Evolutionary conservation across 805 yeast species (phyloP).

Genomic region (Brettanomyces custersianus): DNA sequence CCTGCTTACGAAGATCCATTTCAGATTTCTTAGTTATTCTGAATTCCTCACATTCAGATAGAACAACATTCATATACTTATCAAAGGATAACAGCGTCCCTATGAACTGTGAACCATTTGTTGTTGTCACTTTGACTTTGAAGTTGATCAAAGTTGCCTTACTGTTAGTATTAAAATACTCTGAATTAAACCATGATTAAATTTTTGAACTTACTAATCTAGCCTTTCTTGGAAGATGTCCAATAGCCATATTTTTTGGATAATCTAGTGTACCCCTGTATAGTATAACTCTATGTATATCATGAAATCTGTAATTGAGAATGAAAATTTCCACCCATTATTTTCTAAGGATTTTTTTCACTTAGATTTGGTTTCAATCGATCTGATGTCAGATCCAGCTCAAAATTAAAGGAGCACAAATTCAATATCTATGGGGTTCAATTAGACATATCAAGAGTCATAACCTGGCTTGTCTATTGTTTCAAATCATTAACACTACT

Average conservation of each 20-base stretch:
- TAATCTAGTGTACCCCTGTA: too few relatives aligned
- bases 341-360: too few relatives aligned
- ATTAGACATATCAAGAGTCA: too few relatives aligned
- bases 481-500: too few relatives aligned
- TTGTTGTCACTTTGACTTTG: constrained; percentile 61
- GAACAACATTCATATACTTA: constrained; percentile 77
- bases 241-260: constrained; percentile 18
- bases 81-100: constrained; percentile 88
- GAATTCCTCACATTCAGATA: constrained; percentile 78
- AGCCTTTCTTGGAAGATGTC: constrained; percentile 33
- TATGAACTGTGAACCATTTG: constrained; percentile 69
- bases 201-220: constrained; percentile 28
- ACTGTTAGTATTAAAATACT: background rate
- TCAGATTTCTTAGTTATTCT: constrained; percentile 59
- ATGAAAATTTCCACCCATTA: too few relatives aligned
- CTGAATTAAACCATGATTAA: background rate
- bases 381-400: too few relatives aligned
- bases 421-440: too few relatives aligned
- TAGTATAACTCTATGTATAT: too few relatives aligned
- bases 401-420: too few relatives aligned
- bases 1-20: constrained; percentile 19
- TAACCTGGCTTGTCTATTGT: too few relatives aligned
- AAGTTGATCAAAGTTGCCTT: constrained; percentile 62
- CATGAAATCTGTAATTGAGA: too few relatives aligned
- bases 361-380: too few relatives aligned